These are phyloP conservation scores for Senna tora DNA, from an alignment of 306 rosid genomes.

Conservation along the genomic window DNA sequence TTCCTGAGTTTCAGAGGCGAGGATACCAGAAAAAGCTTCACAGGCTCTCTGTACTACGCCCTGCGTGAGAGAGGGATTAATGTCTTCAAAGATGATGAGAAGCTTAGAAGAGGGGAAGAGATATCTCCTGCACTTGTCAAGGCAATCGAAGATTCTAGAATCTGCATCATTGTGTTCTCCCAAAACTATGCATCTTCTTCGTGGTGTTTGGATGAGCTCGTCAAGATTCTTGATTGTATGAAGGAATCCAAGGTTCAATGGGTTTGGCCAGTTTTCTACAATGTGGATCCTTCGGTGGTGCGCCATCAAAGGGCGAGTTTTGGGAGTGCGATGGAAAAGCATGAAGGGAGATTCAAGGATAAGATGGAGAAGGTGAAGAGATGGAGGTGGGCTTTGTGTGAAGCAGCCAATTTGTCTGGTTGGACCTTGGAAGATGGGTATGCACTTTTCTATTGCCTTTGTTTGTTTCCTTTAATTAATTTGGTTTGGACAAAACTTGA, in stretches of 20 bases:
- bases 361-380: constrained; percentile 29
- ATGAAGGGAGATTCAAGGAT: constrained; percentile 30
- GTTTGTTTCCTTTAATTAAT: too few species aligned
- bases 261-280: constrained; percentile 51
- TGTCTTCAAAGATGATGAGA: constrained; percentile 36
- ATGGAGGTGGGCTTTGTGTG: constrained; percentile 49
- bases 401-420: constrained; percentile 48
- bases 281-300: constrained; percentile 49
- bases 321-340: constrained; percentile 26
- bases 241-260: constrained; percentile 36
- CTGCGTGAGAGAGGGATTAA: constrained; percentile 42
- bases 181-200: constrained; percentile 46
- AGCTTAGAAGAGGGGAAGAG: constrained; percentile 36
- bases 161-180: constrained; percentile 50
- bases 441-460: too few species aligned
- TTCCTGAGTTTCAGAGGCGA: constrained; percentile 50
- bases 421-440: constrained; percentile 50
- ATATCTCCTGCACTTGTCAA: constrained; percentile 44
- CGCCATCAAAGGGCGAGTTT: constrained; percentile 41
- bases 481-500: too few species aligned
- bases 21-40: constrained; percentile 45
- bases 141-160: constrained; percentile 54
- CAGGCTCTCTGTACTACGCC: constrained; percentile 45
- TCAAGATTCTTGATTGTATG: constrained; percentile 40
- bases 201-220: constrained; percentile 55